Evolutionary conservation across 2,329 filamentous ascomycete genomes (phyloP).

Genomic region (Alternaria metachromatica): DNA sequence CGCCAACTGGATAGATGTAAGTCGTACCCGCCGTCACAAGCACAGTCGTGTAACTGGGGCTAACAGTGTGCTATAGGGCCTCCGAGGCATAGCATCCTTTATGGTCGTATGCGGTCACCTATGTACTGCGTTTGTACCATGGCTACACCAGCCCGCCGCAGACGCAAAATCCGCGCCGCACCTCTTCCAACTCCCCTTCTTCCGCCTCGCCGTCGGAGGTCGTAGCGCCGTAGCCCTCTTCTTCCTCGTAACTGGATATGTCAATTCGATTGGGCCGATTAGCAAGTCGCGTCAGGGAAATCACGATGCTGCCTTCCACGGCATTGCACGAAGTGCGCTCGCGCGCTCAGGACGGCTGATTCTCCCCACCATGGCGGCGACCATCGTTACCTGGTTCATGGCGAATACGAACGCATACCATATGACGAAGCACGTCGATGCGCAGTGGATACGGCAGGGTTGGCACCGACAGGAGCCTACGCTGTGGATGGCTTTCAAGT

Average conservation of each 20-base stretch:
- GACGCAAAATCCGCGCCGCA: slow-evolving; percentile 55
- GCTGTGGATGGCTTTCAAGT: slow-evolving; percentile 39
- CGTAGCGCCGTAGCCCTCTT: slow-evolving; percentile 48
- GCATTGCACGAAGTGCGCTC: slow-evolving; percentile 64
- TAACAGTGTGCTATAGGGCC: slow-evolving; percentile 44
- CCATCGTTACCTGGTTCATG: slow-evolving; percentile 62
- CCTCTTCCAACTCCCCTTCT: slow-evolving; percentile 64
- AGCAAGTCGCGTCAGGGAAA: slow-evolving; percentile 62
- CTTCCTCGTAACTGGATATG: slow-evolving; percentile 67
- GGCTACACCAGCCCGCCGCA: slow-evolving; percentile 49
- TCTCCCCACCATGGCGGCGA: slow-evolving; percentile 64
- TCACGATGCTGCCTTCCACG: slow-evolving; percentile 60
- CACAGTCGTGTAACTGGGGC: slow-evolving; percentile 22
- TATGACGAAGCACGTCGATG: slow-evolving; percentile 63
- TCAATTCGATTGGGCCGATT: slow-evolving; percentile 68
- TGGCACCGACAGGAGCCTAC: slow-evolving; percentile 47
- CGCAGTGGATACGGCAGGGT: slow-evolving; percentile 62
- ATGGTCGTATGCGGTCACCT: slow-evolving; percentile 53
- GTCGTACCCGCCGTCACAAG: slow-evolving; percentile 17
- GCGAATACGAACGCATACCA: slow-evolving; percentile 65
- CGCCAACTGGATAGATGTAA: slow-evolving; percentile 50
- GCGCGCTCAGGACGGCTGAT: slow-evolving; percentile 65
- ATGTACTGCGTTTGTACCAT: slow-evolving; percentile 51
- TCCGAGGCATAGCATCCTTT: slow-evolving; percentile 52
- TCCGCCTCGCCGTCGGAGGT: slow-evolving; percentile 65